Conservation (phyloP, 768 basidiomycete genomes). For the Hygrocybe coccinea region DNA sequence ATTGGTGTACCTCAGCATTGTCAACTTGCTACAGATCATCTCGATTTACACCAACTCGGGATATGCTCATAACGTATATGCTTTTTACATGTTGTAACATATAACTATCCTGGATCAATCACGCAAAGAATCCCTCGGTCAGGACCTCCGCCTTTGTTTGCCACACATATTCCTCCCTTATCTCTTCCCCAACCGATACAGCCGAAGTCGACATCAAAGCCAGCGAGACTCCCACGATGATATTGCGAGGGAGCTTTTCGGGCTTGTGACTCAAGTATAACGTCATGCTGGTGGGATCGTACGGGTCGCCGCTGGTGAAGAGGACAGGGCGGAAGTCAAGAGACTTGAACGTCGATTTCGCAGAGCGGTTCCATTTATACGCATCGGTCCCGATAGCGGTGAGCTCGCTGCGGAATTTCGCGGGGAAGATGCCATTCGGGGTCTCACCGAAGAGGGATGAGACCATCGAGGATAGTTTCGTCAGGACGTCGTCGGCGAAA, state of each 20-base stretch:
- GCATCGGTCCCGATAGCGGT: background rate
- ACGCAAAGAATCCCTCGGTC: constrained; percentile 4
- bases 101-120: too few relatives aligned
- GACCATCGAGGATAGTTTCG: background rate
- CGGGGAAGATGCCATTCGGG: background rate
- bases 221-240: constrained; percentile 2
- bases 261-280: background rate
- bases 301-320: constrained; percentile 1
- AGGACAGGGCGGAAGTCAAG: constrained; percentile 7
- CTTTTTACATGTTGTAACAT: too few relatives aligned
- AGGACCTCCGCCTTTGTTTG: constrained; percentile 4
- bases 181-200: background rate
- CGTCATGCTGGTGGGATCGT: background rate
- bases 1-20: too few relatives aligned
- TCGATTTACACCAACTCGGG: too few relatives aligned
- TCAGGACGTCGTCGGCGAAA: background rate
- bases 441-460: background rate
- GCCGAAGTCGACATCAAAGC: constrained; percentile 2
- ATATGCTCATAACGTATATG: too few relatives aligned
- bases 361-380: background rate
- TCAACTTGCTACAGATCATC: too few relatives aligned
- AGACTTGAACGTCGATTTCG: background rate
- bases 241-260: background rate
- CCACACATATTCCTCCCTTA: background rate
- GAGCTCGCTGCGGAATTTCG: background rate